Evolutionary conservation across 2,329 filamentous ascomycete species (phyloP).

Genomic region (Exophiala viscosa): DNA sequence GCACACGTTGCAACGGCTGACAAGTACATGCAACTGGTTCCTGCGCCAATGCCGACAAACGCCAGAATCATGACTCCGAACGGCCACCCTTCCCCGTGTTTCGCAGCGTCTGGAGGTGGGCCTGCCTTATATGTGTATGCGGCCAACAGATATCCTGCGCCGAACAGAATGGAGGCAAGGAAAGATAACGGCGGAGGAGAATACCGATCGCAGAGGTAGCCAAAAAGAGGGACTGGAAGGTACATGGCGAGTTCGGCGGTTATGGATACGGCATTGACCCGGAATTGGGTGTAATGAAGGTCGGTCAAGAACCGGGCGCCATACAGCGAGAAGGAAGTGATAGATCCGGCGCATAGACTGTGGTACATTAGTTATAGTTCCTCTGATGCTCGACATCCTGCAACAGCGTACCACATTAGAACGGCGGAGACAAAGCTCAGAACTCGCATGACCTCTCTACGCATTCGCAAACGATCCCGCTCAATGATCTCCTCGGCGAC

Average conservation of each 20-base stretch:
- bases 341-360: conserved; percentile 78
- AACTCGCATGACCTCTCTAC: conserved; percentile 51
- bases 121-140: conserved; percentile 69
- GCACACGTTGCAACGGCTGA: conserved; percentile 89
- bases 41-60: conserved; percentile 78
- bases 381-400: background rate
- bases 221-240: conserved; percentile 82
- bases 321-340: conserved; percentile 91
- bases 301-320: conserved; percentile 83
- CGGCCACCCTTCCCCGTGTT: conserved; percentile 57
- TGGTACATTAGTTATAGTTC: background rate
- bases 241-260: conserved; percentile 86
- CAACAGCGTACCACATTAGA: conserved; percentile 49
- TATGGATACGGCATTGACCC: conserved; percentile 87
- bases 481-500: conserved; percentile 59
- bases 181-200: conserved; percentile 75
- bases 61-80: conserved; percentile 80
- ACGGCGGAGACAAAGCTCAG: conserved; percentile 59
- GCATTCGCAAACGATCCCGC: conserved; percentile 54
- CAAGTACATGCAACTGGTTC: conserved; percentile 85
- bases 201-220: conserved; percentile 85
- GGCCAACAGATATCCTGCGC: conserved; percentile 75
- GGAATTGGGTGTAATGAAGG: conserved; percentile 82
- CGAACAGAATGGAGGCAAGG: conserved; percentile 69
- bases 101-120: conserved; percentile 48